Evolutionary conservation across 495 filamentous ascomycete genomes (phyloP), one percentile per base, ranked within the genome.

Genomic region (Penicillium steckii): DNA sequence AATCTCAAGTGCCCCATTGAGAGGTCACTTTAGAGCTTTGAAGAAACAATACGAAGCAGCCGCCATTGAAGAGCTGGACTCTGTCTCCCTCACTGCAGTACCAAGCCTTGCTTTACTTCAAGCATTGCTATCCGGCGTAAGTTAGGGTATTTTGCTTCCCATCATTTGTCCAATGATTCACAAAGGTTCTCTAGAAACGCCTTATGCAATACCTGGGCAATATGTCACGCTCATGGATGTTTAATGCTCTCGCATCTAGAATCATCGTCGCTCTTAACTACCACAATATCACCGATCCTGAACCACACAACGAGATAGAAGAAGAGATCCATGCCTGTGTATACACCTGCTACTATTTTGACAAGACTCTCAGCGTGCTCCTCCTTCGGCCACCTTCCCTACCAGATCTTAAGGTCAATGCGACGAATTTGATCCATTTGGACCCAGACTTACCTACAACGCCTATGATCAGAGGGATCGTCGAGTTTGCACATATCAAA

Each of bases 341-440:
- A 3, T 62, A 65, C 27, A 57, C 44, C 8, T 70, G 68, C 48
- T 73, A 68, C 42, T 67, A 68, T 29, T 61, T 68, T 17, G 70
- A 73, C 46, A 65, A 69, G 19, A 60, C 59, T 3, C 59, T 73
- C 15, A 70, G 70, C 50, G 48, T 71, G 43, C 67, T 73, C 30
- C 64, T 71, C 8, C 60, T 69, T 8, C 68, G 70, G 9, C 70
- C 68, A 2, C 53, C 65, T 6, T 67, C 64, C 19, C 43, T 73
- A 8, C 70, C 67, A 26, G 60, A 61, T 15, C 57, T 70, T 18
- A 62, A 63, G 24, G 55, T 67, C 1, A 48, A 59, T 2, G 60
- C 67, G 3, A 30, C 50, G 3, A 21, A 56, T 2, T 43, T 70
- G 21, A 55, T 70, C 3, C 58, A 61, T 17, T 18, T 63, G 38